Conservation (phyloP, 345 rosid genomes). For the Geranium brycei region DNA sequence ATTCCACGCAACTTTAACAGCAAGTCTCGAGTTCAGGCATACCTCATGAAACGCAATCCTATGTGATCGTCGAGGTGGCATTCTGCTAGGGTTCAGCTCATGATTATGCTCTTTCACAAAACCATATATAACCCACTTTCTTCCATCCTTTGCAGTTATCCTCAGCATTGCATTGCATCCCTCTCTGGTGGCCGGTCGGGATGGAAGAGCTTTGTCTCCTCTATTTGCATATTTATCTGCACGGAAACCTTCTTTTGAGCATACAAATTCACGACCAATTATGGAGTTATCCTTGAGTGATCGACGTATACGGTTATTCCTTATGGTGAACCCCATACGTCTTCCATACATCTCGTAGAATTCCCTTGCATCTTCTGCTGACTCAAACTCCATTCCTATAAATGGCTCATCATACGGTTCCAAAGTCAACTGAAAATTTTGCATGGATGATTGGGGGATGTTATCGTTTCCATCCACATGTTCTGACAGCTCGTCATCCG, state of each 20-base stretch:
- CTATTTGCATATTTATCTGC: conserved; percentile 13
- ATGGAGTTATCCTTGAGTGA: conserved; percentile 32
- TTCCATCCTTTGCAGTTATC: conserved; percentile 26
- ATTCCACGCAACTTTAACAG: no score
- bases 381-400: conserved; percentile 26
- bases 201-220: conserved; percentile 11
- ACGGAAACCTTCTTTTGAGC: conserved; percentile 30
- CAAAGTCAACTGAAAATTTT: conserved; percentile 9
- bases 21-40: not conserved
- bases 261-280: conserved; percentile 32
- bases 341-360: conserved; percentile 32
- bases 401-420: conserved; percentile 17
- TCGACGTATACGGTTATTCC: conserved; percentile 27
- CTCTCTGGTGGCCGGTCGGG: conserved; percentile 22
- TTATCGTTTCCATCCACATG: conserved; percentile 18
- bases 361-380: conserved; percentile 33
- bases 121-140: conserved; percentile 33
- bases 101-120: conserved; percentile 30
- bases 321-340: conserved; percentile 25
- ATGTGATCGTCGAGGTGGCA: conserved; percentile 25
- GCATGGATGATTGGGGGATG: conserved; percentile 11
- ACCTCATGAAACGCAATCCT: conserved; percentile 31
- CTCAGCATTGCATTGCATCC: conserved; percentile 36
- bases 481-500: conserved; percentile 25
- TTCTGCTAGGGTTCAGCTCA: conserved; percentile 23